A percentile compares a stretch with the other conserved stretches of the same genome.
Conservation (phyloP, 192 early-diverging fungal species). For the Phycomyces nitens region DNA sequence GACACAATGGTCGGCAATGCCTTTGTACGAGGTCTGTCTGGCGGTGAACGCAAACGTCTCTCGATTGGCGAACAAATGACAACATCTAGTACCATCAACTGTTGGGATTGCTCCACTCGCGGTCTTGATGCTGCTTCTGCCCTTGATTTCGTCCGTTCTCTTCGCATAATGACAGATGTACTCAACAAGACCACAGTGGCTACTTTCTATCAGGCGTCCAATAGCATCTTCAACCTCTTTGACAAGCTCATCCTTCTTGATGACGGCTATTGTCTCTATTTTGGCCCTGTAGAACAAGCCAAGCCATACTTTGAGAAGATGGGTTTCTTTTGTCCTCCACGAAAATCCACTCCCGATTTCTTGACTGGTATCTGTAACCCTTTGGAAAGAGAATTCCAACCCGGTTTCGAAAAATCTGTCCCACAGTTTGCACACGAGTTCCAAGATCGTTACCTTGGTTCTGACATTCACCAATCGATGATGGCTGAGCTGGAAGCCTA, state of each 20-base stretch:
- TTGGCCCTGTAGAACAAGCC: constrained; percentile 58
- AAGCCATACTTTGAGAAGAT: constrained; percentile 62
- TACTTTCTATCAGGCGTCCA: constrained; percentile 67
- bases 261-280: constrained; percentile 65
- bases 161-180: constrained; percentile 71
- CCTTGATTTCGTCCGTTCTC: constrained; percentile 71
- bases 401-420: constrained; percentile 52
- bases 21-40: constrained; percentile 72
- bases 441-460: constrained; percentile 49
- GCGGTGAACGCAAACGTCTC: constrained; percentile 76
- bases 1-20: constrained; percentile 76
- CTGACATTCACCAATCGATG: constrained; percentile 38
- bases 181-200: constrained; percentile 58
- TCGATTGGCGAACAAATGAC: constrained; percentile 77
- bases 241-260: constrained; percentile 66
- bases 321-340: constrained; percentile 57
- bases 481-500: constrained; percentile 43
- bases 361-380: constrained; percentile 68
- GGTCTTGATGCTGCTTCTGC: constrained; percentile 82
- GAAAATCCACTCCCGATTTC: constrained; percentile 71
- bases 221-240: constrained; percentile 74
- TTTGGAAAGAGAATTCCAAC: constrained; percentile 45
- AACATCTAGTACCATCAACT: constrained; percentile 50
- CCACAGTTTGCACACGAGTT: constrained; percentile 63
- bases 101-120: constrained; percentile 64